A percentile compares a stretch with the other conserved stretches of the same genome.
Conservation (phyloP, 306 rosid species). For the Pyrus bretschneideri region DNA sequence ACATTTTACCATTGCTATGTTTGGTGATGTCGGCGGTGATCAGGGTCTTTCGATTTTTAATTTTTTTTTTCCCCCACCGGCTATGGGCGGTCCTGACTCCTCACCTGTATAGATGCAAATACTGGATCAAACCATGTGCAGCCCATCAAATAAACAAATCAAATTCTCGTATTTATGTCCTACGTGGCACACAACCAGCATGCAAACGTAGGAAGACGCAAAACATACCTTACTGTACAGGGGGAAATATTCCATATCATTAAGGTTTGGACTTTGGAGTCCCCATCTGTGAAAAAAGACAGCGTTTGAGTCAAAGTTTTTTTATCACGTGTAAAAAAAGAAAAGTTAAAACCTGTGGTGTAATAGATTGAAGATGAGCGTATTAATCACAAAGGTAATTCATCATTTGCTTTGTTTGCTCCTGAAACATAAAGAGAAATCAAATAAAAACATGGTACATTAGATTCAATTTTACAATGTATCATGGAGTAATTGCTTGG, state of each 20-base stretch:
- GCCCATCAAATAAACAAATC: background rate
- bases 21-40: no score
- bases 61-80: background rate
- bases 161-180: background rate
- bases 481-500: no score
- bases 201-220: background rate
- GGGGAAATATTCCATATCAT: no score
- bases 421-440: background rate
- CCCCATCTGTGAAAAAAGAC: background rate
- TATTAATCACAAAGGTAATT: no score
- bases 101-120: conserved; percentile 20
- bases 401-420: background rate
- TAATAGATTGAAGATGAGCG: no score
- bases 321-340: no score
- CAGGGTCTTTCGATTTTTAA: no score
- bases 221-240: no score
- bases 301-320: background rate
- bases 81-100: conserved; percentile 8
- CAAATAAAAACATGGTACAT: no score
- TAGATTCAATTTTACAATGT: background rate
- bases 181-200: conserved; percentile 1
- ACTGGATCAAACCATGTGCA: conserved; percentile 33
- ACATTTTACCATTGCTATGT: no score
- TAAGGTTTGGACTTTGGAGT: background rate
- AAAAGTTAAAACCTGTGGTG: no score